These are phyloP conservation scores for Microcos paniculata DNA, from an alignment of 345 rosid species.

Conservation along the genomic window DNA sequence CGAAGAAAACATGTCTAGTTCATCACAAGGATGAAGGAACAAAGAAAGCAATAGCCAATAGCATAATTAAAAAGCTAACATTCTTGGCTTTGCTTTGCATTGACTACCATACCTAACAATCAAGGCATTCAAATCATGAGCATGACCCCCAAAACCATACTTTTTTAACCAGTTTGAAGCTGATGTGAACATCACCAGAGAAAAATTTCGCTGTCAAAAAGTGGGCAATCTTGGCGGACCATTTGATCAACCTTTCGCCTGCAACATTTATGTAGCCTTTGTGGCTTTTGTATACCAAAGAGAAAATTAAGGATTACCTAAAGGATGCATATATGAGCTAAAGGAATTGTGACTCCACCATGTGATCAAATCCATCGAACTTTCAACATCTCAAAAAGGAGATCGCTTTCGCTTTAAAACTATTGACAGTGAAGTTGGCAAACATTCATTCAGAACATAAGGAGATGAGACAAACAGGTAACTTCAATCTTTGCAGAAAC, in stretches of 20 bases:
- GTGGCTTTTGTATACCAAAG: background rate
- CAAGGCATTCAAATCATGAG: constrained; percentile 9
- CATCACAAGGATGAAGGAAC: background rate
- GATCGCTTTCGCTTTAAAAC: no score
- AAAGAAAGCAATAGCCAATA: background rate
- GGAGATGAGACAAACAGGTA: background rate
- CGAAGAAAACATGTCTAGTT: background rate
- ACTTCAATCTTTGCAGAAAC: background rate
- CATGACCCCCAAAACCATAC: constrained; percentile 1
- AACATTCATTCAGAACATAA: background rate
- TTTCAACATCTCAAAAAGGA: no score
- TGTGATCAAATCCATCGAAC: background rate
- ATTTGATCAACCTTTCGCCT: background rate
- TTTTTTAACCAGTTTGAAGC: background rate
- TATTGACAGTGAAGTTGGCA: background rate
- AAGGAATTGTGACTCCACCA: background rate
- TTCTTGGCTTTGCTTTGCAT: constrained; percentile 4
- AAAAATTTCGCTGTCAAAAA: background rate
- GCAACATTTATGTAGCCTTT: background rate
- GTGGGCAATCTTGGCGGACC: background rate
- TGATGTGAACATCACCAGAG: background rate
- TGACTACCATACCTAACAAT: constrained; percentile 12
- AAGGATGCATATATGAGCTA: no score
- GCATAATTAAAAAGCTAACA: background rate
- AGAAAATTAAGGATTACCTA: background rate